Percentiles rank a stretch among this genome's conserved stretches.
These are phyloP conservation scores for Lotus japonicus DNA, from an alignment of 306 rosid species.

Conservation along the genomic window DNA sequence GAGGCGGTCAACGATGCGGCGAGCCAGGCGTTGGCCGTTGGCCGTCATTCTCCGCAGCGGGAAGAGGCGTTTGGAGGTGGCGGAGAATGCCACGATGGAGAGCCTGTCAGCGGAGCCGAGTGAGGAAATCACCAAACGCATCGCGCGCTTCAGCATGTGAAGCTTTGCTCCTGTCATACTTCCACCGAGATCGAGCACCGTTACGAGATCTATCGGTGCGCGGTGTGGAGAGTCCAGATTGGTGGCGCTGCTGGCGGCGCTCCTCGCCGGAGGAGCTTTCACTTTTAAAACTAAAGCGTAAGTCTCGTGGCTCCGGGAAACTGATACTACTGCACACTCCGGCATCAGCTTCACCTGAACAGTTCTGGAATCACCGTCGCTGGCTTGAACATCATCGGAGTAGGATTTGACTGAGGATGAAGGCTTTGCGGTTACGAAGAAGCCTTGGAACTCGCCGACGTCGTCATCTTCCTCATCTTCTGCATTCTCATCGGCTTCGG, in stretches of 20 bases:
- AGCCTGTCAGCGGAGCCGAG: slow-evolving; percentile 67
- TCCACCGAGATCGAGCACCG: slow-evolving; percentile 69
- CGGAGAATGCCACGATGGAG: slow-evolving; percentile 73
- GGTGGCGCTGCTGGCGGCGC: background rate
- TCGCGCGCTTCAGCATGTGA: slow-evolving; percentile 74
- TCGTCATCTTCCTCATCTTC: slow-evolving; percentile 41
- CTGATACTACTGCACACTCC: slow-evolving; percentile 58
- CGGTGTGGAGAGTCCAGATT: slow-evolving; percentile 37
- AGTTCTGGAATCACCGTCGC: slow-evolving; percentile 34
- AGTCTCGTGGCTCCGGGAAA: slow-evolving; percentile 44
- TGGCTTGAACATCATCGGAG: slow-evolving; percentile 24
- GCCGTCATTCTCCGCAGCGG: slow-evolving; percentile 61
- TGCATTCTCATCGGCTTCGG: slow-evolving; percentile 59
- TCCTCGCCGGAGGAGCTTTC: slow-evolving; percentile 45
- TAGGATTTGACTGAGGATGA: slow-evolving; percentile 35
- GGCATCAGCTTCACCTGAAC: slow-evolving; percentile 70
- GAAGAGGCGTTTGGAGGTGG: slow-evolving; percentile 41
- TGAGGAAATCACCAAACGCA: slow-evolving; percentile 69
- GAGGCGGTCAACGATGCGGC: slow-evolving; percentile 57
- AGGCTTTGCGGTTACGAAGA: slow-evolving; percentile 58
- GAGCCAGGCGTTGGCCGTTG: slow-evolving; percentile 59
- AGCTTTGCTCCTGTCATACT: slow-evolving; percentile 71
- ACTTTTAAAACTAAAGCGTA: slow-evolving; percentile 61
- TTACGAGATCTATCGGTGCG: slow-evolving; percentile 72
- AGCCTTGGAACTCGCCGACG: slow-evolving; percentile 71